phyloP scores from a whole-genome alignment of 352 stramenopile species.

The Globisporangium polare region DNA sequence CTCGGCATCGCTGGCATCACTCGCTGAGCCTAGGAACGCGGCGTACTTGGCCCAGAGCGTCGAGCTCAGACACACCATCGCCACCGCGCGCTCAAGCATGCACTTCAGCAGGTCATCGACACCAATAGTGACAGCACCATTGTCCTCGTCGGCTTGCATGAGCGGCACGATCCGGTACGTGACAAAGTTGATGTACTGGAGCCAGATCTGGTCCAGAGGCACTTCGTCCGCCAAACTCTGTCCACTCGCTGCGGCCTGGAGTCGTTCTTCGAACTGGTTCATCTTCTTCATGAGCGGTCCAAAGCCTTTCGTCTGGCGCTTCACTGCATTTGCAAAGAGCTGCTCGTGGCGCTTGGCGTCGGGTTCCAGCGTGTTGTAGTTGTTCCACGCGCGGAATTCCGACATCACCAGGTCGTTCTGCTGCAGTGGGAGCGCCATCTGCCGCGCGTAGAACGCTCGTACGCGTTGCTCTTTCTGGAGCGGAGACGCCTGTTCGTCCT shows the following conservation, averaged over 20 bases:
- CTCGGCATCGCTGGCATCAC: constrained; percentile 2
- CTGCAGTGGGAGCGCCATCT: constrained; percentile 60
- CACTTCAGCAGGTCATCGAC: constrained; percentile 29
- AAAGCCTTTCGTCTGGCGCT: constrained; percentile 38
- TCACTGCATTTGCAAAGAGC: constrained; percentile 25
- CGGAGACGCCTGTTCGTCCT: constrained; percentile 3
- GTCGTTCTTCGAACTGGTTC: constrained; percentile 39
- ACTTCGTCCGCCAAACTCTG: constrained; percentile 6
- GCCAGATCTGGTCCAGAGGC: constrained; percentile 33
- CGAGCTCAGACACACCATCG: constrained; percentile 50
- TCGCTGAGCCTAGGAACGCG: constrained; percentile 19
- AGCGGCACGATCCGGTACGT: constrained; percentile 43
- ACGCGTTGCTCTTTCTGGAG: constrained; percentile 35
- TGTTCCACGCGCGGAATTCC: constrained; percentile 67
- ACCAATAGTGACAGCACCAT: not conserved
- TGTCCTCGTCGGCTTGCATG: constrained; percentile 10
- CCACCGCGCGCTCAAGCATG: constrained; percentile 54
- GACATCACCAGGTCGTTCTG: constrained; percentile 75
- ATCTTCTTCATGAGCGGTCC: constrained; percentile 59
- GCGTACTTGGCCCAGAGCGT: constrained; percentile 57
- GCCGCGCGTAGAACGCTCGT: constrained; percentile 38
- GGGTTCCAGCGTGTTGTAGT: constrained; percentile 47
- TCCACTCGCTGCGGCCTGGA: constrained; percentile 15
- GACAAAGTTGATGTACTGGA: constrained; percentile 66
- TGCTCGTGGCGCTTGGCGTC: constrained; percentile 13